Base-by-base conservation (phyloP, 345 rosid species). In the Camelina laxa region DNA sequence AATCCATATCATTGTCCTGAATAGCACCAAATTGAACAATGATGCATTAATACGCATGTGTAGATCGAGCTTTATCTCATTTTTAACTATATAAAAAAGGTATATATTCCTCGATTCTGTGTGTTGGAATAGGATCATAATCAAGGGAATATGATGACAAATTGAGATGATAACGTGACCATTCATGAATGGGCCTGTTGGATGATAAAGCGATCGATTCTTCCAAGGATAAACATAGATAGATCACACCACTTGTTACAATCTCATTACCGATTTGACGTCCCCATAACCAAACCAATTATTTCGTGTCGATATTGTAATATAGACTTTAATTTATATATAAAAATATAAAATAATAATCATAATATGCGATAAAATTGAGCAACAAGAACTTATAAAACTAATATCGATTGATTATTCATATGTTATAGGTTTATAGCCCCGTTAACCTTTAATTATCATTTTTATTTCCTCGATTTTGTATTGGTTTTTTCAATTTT, bases 191-290 rank as follows among this genome's bases (percentile, higher is more conserved):
- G 51, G 39, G 53, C 42, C 75, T 62, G 27, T 69, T 55, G 4
- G 41, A 60, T 67, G 41, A 60, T 67, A 76, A 76, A 76, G 70
- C 56, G 19, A 76, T 69, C 31, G 75, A 76, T 76, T 69, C 80
- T 55, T 65, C 39, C 21, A 54, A 56, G 55, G 64, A 42, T 69
- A 33, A 30, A 13, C 44, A 49, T 15, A 51, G 8, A 33, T 33
- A 33, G 36, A 33, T 33, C 36, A 2, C 55, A 41, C 79, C 79
- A 69, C 79, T 75, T 61, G 79, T 75, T 54, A 60, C 55, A 20
- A 41, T 75, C 45, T 75, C 61, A 58, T 59, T 39, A 36, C 54
- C 13, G 30, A 35, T 63, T 63, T 27, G 31, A 27, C 38, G 36
- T 47, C 47, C 27, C 67, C 13, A 71, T 48, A 70, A 20, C 74